Percentiles rank a stretch among this genome's conserved stretches.
Evolutionary conservation across 257 asterid species (phyloP).

Genomic region (Lycium barbarum): DNA sequence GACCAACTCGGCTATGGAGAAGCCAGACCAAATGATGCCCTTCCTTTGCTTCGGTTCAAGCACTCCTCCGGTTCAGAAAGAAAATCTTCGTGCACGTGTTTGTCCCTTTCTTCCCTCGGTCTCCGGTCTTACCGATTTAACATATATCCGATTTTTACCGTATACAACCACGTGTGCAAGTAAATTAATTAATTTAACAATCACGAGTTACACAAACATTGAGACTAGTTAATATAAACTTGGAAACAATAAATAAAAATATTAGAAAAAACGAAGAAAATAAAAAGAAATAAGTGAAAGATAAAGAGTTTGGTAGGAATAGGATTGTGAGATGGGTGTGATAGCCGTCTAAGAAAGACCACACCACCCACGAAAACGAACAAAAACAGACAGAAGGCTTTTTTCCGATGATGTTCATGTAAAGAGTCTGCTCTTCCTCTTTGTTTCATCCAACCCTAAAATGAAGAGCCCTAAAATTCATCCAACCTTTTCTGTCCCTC

Average conservation of each 20-base stretch:
- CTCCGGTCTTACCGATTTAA: too few species aligned
- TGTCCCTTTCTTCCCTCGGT: too few species aligned
- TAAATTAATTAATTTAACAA: too few species aligned
- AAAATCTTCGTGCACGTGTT: too few species aligned
- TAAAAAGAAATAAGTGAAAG: not conserved
- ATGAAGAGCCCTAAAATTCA: not conserved
- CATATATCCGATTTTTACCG: too few species aligned
- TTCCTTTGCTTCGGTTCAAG: too few species aligned
- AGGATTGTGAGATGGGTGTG: not conserved
- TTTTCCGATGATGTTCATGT: not conserved
- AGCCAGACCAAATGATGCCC: too few species aligned
- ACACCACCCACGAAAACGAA: not conserved
- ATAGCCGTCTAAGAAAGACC: constrained; percentile 20
- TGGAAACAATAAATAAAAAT: not conserved
- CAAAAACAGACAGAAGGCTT: not conserved
- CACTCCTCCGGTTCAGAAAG: too few species aligned
- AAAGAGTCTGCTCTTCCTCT: constrained; percentile 1
- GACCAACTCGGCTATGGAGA: too few species aligned
- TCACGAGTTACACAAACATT: too few species aligned
- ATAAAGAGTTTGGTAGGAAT: not conserved
- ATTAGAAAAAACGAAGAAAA: not conserved
- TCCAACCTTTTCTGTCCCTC: not conserved
- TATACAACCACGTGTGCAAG: too few species aligned
- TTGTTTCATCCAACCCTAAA: not conserved
- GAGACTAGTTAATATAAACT: too few species aligned